Evolutionary conservation across 164 flowering plant species (phyloP).

Genomic region (Nelumbo lutea): DNA sequence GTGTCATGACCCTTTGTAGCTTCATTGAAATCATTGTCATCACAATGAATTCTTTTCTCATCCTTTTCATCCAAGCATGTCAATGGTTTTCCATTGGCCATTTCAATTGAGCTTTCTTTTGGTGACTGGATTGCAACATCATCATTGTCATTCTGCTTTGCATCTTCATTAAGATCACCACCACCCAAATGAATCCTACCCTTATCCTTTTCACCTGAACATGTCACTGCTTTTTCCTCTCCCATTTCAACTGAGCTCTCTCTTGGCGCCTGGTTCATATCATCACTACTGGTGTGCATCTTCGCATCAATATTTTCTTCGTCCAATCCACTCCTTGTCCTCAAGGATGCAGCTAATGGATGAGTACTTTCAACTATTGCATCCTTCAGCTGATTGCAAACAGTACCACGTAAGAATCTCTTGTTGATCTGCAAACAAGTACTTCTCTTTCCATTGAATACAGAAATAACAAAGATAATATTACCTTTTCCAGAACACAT

Average conservation of each 20-base stretch:
- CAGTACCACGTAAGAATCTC: constrained; percentile 3
- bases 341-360: constrained; percentile 29
- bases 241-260: no score
- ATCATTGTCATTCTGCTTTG: constrained; percentile 5
- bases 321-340: constrained; percentile 31
- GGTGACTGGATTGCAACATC: constrained; percentile 9
- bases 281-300: no score
- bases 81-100: neutral
- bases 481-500: constrained; percentile 46
- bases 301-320: neutral
- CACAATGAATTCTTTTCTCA: neutral
- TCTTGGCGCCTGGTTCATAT: no score
- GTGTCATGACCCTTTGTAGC: constrained; percentile 4
- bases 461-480: neutral
- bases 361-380: constrained; percentile 33
- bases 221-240: no score
- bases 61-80: neutral
- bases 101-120: neutral
- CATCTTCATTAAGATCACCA: constrained; percentile 9
- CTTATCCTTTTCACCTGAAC: neutral
- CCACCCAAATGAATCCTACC: constrained; percentile 3
- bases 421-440: neutral
- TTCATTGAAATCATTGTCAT: constrained; percentile 9
- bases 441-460: neutral
- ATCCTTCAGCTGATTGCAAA: constrained; percentile 49